Conservation (phyloP, 2,329 filamentous ascomycete genomes). For the Chaetomiaceae sp. region DNA sequence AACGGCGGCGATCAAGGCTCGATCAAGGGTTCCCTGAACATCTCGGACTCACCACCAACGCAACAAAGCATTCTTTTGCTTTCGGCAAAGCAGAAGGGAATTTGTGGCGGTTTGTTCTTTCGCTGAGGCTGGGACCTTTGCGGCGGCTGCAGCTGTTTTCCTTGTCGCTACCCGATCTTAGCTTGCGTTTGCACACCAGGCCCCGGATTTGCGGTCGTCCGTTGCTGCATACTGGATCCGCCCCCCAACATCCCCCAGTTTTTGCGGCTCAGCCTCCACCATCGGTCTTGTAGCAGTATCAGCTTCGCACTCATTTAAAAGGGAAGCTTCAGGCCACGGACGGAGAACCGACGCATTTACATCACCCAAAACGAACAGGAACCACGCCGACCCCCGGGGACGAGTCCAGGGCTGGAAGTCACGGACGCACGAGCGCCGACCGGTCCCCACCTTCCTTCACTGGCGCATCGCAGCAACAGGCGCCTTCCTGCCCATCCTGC, state of each 20-base stretch:
- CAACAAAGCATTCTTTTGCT: not conserved
- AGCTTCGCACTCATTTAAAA: not conserved
- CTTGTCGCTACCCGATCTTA: conserved; percentile 7
- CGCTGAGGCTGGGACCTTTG: not conserved
- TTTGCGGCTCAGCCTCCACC: conserved; percentile 14
- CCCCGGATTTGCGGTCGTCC: conserved; percentile 9
- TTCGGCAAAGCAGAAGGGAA: not conserved
- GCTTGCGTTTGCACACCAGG: conserved; percentile 9
- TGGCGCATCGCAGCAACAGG: conserved; percentile 25
- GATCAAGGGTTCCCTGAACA: conserved; percentile 25
- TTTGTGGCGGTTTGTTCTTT: conserved; percentile 10
- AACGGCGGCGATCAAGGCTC: conserved; percentile 8
- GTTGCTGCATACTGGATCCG: conserved; percentile 1
- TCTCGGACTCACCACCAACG: not conserved
- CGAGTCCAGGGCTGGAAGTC: conserved; percentile 20
- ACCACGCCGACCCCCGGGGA: conserved; percentile 7
- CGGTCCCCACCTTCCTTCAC: conserved; percentile 21
- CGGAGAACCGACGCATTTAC: not conserved
- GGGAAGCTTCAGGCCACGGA: not conserved
- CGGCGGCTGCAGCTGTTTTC: conserved; percentile 8
- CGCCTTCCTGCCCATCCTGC: conserved; percentile 21
- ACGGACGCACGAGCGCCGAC: conserved; percentile 24
- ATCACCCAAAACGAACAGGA: not conserved
- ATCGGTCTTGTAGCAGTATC: not conserved
- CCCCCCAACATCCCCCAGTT: conserved; percentile 2